Evolutionary conservation across 176 grass and related monocot genomes (phyloP), one percentile per base, ranked within the genome.

Genomic region (Aegilops longissima): DNA sequence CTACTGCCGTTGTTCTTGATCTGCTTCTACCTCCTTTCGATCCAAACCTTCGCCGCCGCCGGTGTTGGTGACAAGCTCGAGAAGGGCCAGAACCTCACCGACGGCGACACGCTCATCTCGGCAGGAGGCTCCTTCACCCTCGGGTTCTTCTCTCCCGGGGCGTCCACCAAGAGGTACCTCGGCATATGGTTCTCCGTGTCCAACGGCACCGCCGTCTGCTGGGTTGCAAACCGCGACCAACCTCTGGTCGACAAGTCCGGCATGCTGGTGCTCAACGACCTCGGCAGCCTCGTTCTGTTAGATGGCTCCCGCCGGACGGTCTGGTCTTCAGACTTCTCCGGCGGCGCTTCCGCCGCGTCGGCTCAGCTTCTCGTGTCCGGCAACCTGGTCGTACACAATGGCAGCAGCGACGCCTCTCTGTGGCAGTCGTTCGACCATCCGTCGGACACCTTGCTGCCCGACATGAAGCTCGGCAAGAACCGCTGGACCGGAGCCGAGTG

Each of bases 111-210:
- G 3, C 79, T 82, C 33, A 44, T 82, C 39, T 87, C 86, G 1
- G 42, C 29, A 16, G 9, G 33, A 0, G 78, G 45, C 5, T 82
- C 79, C 3, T 88, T 77, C 86, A 87, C 86, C 25, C 45, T 88
- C 4, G 86, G 79, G 1, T 88, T 88, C 79, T 88, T 88, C 71
- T 82, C 71, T 5, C 77, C 44, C n/a, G 63, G 21, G 12, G 13
- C 0, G 12, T 64, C 79, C 31, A 76, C 79, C 6, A 86, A 66
- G 61, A 81, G 79, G 16, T 87, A 58, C 61, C 79, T 87, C 4
- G 86, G 79, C 10, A 68, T 76, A 66, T 87, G 86, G 79, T 87
- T 67, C 79, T 30, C 79, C 17, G 61, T 87, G 8, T 87, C 86
- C 61, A 51, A 63, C 0, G n/a, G 4, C 10, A 20, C 86, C 0